Conservation (phyloP, 805 yeast genomes). For the Myxozyma monticola region DNA sequence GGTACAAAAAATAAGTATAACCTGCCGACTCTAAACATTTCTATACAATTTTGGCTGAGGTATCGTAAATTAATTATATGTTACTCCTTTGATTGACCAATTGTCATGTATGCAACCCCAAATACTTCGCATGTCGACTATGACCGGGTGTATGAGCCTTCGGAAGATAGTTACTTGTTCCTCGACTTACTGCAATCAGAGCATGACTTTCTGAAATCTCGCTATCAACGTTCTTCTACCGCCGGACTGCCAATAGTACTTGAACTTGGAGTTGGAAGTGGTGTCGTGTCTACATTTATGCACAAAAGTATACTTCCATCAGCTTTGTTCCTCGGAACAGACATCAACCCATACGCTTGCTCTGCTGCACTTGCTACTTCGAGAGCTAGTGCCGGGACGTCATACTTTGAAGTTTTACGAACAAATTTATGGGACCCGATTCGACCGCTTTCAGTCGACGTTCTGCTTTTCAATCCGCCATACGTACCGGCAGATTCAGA, state of each 20-base stretch:
- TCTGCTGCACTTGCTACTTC: conserved; percentile 51
- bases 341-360: conserved; percentile 79
- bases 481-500: conserved; percentile 86
- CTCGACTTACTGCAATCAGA: conserved; percentile 78
- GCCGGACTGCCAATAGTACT: conserved; percentile 54
- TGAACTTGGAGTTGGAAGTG: conserved; percentile 93
- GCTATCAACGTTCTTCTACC: conserved; percentile 3
- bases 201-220: conserved; percentile 37
- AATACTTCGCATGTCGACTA: conserved; percentile 53
- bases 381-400: conserved; percentile 33
- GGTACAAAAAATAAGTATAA: no score
- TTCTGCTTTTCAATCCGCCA: conserved; percentile 90
- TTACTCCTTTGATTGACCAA: no score
- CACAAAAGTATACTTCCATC: conserved; percentile 56
- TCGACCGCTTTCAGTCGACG: conserved; percentile 53
- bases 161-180: conserved; percentile 86
- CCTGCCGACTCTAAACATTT: no score
- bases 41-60: no score
- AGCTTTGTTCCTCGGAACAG: conserved; percentile 66
- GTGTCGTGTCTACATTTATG: conserved; percentile 79
- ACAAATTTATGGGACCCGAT: conserved; percentile 58
- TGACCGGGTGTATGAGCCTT: conserved; percentile 86
- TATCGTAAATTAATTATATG: no score
- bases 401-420: conserved; percentile 52
- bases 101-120: conserved; percentile 90